Percentiles rank a stretch among this genome's conserved stretches.
Conservation (phyloP, 352 stramenopile genomes). For the Globisporangium paroecandrum region DNA sequence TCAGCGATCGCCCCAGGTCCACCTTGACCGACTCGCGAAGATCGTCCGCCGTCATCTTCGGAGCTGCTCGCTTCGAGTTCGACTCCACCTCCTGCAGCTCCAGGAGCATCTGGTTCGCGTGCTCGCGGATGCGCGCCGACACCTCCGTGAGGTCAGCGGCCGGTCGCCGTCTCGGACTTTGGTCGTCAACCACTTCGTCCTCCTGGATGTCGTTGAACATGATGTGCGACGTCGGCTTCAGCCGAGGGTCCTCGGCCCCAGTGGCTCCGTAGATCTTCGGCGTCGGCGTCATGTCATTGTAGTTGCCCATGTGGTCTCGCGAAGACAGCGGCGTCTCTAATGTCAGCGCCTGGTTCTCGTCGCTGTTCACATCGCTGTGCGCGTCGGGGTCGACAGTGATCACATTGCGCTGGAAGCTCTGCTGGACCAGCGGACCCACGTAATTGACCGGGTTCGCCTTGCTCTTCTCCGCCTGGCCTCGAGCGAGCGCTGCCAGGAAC, state of each 20-base stretch:
- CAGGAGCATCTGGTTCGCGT: constrained; percentile 29
- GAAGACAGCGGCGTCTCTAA: constrained; percentile 23
- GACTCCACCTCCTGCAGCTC: constrained; percentile 32
- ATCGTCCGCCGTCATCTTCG: constrained; percentile 47
- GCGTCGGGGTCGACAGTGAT: constrained; percentile 22
- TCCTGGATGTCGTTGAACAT: constrained; percentile 67
- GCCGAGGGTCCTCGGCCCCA: constrained; percentile 4
- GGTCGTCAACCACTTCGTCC: constrained; percentile 33
- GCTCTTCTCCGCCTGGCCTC: constrained; percentile 24
- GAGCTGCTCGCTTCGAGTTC: constrained; percentile 19
- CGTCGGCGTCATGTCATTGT: constrained; percentile 24
- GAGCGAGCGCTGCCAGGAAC: constrained; percentile 41
- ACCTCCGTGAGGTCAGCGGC: constrained; percentile 47
- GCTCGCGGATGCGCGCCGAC: constrained; percentile 49
- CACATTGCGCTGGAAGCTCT: constrained; percentile 43
- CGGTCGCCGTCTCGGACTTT: constrained; percentile 5
- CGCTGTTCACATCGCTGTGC: constrained; percentile 21
- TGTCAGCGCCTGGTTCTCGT: constrained; percentile 17
- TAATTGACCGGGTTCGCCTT: constrained; percentile 40
- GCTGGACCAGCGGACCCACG: constrained; percentile 41
- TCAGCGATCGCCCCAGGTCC: constrained; percentile 32
- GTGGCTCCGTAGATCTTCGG: constrained; percentile 25
- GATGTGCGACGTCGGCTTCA: constrained; percentile 22
- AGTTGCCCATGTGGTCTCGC: constrained; percentile 24
- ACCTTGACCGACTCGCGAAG: constrained; percentile 34